These are phyloP conservation scores for Silene uniflora DNA, from an alignment of 148 eudicot species.

Conservation along the genomic window DNA sequence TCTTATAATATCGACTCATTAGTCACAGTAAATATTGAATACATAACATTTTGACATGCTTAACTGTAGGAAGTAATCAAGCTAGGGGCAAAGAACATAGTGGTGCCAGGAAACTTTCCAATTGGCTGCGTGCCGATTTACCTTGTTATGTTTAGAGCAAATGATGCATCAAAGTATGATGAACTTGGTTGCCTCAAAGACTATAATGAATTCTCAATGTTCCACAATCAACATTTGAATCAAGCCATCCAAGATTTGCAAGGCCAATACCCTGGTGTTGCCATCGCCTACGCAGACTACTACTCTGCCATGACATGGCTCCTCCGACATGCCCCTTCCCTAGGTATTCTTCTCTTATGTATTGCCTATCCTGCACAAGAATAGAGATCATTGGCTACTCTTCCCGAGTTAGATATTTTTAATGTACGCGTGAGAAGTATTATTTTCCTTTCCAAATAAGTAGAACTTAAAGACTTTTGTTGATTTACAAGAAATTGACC, in stretches of 20 bases:
- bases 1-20: too few relatives aligned
- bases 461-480: too few relatives aligned
- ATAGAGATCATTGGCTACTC: too few relatives aligned
- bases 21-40: too few relatives aligned
- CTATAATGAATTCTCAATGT: constrained; percentile 27
- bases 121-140: constrained; percentile 36
- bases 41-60: background rate
- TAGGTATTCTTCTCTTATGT: constrained; percentile 13
- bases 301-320: constrained; percentile 31
- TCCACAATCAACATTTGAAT: constrained; percentile 28
- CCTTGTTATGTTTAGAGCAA: constrained; percentile 16
- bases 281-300: constrained; percentile 39
- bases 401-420: too few relatives aligned
- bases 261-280: constrained; percentile 26
- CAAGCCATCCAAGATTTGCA: constrained; percentile 28
- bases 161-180: constrained; percentile 28
- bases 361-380: too few relatives aligned
- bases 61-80: constrained; percentile 25
- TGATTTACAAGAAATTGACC: background rate
- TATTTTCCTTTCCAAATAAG: too few relatives aligned
- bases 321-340: constrained; percentile 21
- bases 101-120: constrained; percentile 39
- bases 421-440: too few relatives aligned
- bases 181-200: constrained; percentile 32
- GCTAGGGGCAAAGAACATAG: constrained; percentile 30